Evolutionary conservation across 768 basidiomycete genomes (phyloP).

Genomic region (Mycena crocata): DNA sequence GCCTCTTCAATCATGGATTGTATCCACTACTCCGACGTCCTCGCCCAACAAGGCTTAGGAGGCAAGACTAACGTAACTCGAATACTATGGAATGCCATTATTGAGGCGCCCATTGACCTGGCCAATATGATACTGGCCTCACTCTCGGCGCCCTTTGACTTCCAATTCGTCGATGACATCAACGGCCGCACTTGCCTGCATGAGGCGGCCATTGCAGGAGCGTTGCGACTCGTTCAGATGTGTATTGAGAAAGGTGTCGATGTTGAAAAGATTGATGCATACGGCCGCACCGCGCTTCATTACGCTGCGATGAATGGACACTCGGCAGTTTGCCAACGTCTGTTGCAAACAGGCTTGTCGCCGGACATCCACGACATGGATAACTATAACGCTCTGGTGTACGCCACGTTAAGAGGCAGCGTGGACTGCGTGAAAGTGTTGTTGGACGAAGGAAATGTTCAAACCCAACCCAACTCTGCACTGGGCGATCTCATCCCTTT

Average conservation of each 20-base stretch:
- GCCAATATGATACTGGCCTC: slow-evolving; percentile 81
- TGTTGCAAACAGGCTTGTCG: slow-evolving; percentile 76
- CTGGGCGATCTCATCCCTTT: slow-evolving; percentile 85
- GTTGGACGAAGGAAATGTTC: slow-evolving; percentile 76
- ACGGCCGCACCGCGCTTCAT: slow-evolving; percentile 93
- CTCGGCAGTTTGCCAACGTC: slow-evolving; percentile 74
- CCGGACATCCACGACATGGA: slow-evolving; percentile 87
- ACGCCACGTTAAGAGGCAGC: slow-evolving; percentile 89
- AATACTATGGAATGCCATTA: slow-evolving; percentile 94
- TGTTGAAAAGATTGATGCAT: slow-evolving; percentile 84
- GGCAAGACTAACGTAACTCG: slow-evolving; percentile 81
- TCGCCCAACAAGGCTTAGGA: slow-evolving; percentile 66
- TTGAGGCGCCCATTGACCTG: slow-evolving; percentile 80
- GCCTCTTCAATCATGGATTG: slow-evolving; percentile 73
- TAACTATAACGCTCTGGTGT: slow-evolving; percentile 93
- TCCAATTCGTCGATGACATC: slow-evolving; percentile 94
- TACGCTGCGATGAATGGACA: slow-evolving; percentile 97
- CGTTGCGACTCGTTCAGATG: slow-evolving; percentile 78
- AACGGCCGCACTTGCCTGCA: slow-evolving; percentile 95
- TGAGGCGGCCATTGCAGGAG: slow-evolving; percentile 90
- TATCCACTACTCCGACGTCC: slow-evolving; percentile 74
- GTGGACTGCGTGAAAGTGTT: slow-evolving; percentile 88
- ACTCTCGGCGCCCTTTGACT: slow-evolving; percentile 81
- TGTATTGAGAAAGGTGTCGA: slow-evolving; percentile 81
- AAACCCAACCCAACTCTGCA: slow-evolving; percentile 66